phyloP scores from a whole-genome alignment of 2,329 filamentous ascomycete species.

The Botrytis galanthina region DNA sequence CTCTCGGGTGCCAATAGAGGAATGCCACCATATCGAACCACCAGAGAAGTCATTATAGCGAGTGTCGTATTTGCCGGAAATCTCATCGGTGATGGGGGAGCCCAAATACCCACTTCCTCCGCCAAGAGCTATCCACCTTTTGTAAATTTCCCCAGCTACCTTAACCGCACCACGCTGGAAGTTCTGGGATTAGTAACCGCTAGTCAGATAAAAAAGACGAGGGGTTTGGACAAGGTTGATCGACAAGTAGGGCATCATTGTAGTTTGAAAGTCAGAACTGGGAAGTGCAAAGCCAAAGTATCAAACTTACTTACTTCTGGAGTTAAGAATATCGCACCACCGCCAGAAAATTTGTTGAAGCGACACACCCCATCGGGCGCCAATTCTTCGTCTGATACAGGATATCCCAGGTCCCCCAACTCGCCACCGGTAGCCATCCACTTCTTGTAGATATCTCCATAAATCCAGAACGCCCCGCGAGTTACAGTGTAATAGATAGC shows the following conservation, averaged over 20 bases:
- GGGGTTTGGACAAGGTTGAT: no score
- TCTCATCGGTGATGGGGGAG: constrained; percentile 1
- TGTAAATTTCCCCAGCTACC: constrained; percentile 7
- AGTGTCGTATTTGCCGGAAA: not conserved
- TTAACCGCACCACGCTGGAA: not conserved
- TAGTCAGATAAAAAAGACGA: not conserved
- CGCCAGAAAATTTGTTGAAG: constrained; percentile 6
- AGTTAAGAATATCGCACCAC: not conserved
- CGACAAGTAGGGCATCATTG: not conserved
- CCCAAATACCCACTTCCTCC: constrained; percentile 3
- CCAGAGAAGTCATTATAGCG: not conserved
- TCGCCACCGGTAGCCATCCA: constrained; percentile 13
- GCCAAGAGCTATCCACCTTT: constrained; percentile 6
- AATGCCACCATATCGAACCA: constrained; percentile 16
- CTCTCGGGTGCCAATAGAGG: not conserved
- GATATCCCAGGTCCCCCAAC: constrained; percentile 1
- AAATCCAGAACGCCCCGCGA: constrained; percentile 11
- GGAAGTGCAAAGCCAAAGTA: not conserved
- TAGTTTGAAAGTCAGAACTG: not conserved
- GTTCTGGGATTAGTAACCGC: not conserved
- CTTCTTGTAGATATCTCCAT: constrained; percentile 17
- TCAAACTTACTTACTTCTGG: constrained; percentile 6
- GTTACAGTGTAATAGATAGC: constrained; percentile 16
- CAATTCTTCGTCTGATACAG: constrained; percentile 10
- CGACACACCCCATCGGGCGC: not conserved